phyloP scores from a whole-genome alignment of 345 rosid genomes.

The Triadica sebifera region DNA sequence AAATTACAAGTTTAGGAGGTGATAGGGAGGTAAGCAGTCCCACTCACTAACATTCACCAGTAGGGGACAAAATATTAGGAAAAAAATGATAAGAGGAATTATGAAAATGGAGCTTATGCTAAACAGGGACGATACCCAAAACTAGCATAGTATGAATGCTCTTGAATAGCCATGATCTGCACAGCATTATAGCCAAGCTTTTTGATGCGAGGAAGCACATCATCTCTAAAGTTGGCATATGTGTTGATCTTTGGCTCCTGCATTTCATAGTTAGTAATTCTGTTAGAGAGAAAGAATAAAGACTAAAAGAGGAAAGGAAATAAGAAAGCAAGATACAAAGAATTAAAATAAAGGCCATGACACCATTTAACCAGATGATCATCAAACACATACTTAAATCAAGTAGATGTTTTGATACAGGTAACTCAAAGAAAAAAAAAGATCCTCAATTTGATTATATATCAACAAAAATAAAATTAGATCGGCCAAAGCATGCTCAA shows the following conservation, averaged over 20 bases:
- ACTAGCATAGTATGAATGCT: constrained; percentile 95
- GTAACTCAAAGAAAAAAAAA: not conserved
- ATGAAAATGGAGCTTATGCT: not conserved
- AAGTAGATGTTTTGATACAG: not conserved
- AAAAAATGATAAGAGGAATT: not conserved
- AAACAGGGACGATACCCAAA: constrained; percentile 66
- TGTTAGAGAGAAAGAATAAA: constrained; percentile 13
- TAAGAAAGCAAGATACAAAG: not conserved
- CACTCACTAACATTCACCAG: not conserved
- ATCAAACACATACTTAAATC: not conserved
- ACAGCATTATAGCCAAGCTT: constrained; percentile 92
- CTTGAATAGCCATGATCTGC: constrained; percentile 98
- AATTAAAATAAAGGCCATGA: not conserved
- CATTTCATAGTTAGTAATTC: constrained; percentile 26
- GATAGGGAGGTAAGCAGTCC: constrained; percentile 17
- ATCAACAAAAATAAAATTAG: not conserved
- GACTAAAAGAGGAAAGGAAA: not conserved
- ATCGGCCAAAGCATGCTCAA: not conserved
- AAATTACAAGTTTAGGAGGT: constrained; percentile 17
- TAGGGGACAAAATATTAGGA: not conserved
- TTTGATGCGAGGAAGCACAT: constrained; percentile 94
- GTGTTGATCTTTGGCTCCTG: constrained; percentile 90
- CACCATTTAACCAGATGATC: not conserved
- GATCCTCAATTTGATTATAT: not conserved
- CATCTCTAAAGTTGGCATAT: constrained; percentile 86